Evolutionary conservation across 768 basidiomycete genomes (phyloP), one percentile per base, ranked within the genome.

Genomic region (Boletus sp.): DNA sequence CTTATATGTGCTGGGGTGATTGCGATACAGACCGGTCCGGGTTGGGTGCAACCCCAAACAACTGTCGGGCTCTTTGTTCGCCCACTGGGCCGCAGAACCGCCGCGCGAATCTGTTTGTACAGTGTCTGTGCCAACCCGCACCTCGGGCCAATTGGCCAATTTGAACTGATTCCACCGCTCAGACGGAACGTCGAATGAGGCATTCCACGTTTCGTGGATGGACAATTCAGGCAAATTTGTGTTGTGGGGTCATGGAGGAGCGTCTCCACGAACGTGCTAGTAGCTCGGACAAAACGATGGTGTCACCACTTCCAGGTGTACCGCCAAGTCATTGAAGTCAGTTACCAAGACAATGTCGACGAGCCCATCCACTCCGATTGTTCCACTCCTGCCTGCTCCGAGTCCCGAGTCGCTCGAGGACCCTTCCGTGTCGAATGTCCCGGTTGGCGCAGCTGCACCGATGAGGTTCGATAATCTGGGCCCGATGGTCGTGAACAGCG

Each of bases 401-500:
- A 40, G 38, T 25, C 19, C 51, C 10, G 41, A 56, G 27, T 54
- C 59, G 11, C 52, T 47, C 40, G 33, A 58, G 21, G 46, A 63
- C 35, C 35, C 50, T 21, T 33, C 37, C 3, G 51, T 55, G 29
- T 41, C 51, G 7, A 54, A 64, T 35, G 51, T 64, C 5, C 43
- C 59, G 15, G 43, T 62, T 11, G 56, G 57, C 14, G 50, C 60
- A 21, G 64, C 58, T 10, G 57, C 64, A 33, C 63, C 74, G 3
- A 68, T 84, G 47, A 82, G 77, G 64, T 68, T 86, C 7, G 83
- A 87, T 55, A 74, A 73, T 19, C 74, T 87, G 13, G 85, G 84
- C 1, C 85, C 85, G 1, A 77, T 87, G 75, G 82, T 88, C 41
- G 83, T 87, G 38, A 87, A 87, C 64, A 79, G 72, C 39, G 80